Conservation (phyloP, 768 basidiomycete species). For the Fistulinella prunicolor region DNA sequence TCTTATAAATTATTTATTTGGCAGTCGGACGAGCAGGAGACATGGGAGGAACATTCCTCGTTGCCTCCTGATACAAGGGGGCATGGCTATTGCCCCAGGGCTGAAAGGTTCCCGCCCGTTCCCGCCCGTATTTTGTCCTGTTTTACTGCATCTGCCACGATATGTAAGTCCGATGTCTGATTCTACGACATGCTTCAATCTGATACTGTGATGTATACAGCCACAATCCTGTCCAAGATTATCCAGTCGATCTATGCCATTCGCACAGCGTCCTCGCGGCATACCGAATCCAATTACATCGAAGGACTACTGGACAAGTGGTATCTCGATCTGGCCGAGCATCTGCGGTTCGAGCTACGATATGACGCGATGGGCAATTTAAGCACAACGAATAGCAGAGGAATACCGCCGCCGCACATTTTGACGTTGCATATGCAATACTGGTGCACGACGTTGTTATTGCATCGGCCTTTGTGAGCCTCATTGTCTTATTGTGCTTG, state of each 20-base stretch:
- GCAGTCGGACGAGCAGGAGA: constrained; percentile 65
- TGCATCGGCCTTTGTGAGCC: constrained; percentile 74
- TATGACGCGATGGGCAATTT: constrained; percentile 34
- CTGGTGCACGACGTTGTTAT: constrained; percentile 72
- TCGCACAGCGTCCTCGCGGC: constrained; percentile 51
- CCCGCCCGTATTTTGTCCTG: constrained; percentile 63
- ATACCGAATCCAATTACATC: constrained; percentile 52
- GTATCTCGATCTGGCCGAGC: constrained; percentile 67
- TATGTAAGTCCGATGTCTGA: constrained; percentile 49
- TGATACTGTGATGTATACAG: constrained; percentile 35
- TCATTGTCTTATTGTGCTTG: too few relatives aligned
- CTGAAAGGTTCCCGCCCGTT: constrained; percentile 26
- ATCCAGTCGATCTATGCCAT: constrained; percentile 72
- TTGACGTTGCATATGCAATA: constrained; percentile 83
- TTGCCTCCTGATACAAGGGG: constrained; percentile 31
- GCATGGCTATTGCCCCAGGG: constrained; percentile 24
- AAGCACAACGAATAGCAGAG: constrained; percentile 19
- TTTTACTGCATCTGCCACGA: constrained; percentile 68
- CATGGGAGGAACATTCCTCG: constrained; percentile 44
- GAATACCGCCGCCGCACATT: constrained; percentile 56
- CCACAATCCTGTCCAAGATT: constrained; percentile 64
- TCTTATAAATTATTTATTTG: constrained; percentile 13
- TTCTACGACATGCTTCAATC: not conserved
- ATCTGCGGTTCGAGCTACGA: constrained; percentile 61
- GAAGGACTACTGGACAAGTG: constrained; percentile 70